Evolutionary conservation across 208 protist genomes (phyloP).

Genomic region (Leishmania tarentolae): DNA sequence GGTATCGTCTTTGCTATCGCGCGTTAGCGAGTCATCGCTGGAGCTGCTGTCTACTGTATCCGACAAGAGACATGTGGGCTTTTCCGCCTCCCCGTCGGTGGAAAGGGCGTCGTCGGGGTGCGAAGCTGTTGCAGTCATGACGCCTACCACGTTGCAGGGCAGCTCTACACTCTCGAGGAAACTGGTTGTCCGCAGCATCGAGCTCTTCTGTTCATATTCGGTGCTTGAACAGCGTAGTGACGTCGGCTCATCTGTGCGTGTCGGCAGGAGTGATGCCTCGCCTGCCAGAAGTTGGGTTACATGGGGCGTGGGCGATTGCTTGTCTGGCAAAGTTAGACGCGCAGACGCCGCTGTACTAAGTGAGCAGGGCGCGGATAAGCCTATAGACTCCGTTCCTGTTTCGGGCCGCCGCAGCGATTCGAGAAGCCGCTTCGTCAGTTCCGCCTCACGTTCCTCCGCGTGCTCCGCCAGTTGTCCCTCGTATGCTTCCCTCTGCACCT

Average conservation of each 20-base stretch:
- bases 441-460: conserved; percentile 16
- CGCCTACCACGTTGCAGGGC: not conserved
- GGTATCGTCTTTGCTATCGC: not conserved
- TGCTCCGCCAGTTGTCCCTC: conserved; percentile 28
- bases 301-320: not conserved
- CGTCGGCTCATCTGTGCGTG: not conserved
- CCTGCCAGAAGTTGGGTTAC: not conserved
- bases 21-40: not conserved
- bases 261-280: not conserved
- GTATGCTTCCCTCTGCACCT: conserved; percentile 27
- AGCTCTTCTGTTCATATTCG: not conserved
- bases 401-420: conserved; percentile 17
- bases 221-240: not conserved
- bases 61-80: not conserved
- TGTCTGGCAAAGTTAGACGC: conserved; percentile 12
- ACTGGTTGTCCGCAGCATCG: not conserved
- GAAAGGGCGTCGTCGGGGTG: not conserved
- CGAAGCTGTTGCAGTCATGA: not conserved
- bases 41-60: not conserved
- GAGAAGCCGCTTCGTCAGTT: conserved; percentile 26
- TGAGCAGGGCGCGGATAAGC: not conserved
- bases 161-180: not conserved
- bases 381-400: not conserved
- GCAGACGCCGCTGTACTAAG: not conserved
- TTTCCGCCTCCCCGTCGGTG: not conserved